Evolutionary conservation across 768 basidiomycete species (phyloP), one percentile per base, ranked within the genome.

Genomic region (Phanerochaete carnosa): DNA sequence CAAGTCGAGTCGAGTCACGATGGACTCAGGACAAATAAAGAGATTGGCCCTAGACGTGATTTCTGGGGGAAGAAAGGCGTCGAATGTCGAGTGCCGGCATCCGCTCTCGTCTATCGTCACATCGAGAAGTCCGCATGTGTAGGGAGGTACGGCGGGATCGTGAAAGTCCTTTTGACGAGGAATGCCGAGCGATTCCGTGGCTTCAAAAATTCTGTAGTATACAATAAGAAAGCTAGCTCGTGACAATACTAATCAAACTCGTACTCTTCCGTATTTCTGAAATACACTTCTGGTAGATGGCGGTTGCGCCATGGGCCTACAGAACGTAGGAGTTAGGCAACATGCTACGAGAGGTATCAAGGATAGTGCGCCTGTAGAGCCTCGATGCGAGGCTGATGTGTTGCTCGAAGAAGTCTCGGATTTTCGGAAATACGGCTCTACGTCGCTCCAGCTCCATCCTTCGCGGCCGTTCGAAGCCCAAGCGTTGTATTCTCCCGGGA

Each of bases 401-500:
- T 58, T 57, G 7, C 22, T 55, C n/a, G 63, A 12, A 22, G 53
- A 60, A 4, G 16, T 64, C 59, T 79, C 72, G 4, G 73, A 72
- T 62, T 73, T 77, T 26, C 64, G 46, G 56, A 77, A 78, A 45
- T 69, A 75, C 2, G 68, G 70, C 61, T 69, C 60, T 22, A 78
- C 50, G 6, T 73, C 72, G 9, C 71, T 63, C 61, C 72, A 79
- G 3, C 66, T 64, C 75, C 77, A 79, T 0, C 75, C 75, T 37
- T 67, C 57, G 26, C 69, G 53, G 1, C 75, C 75, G 30, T 57
- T 59, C 15, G 65, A 63, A 23, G 45, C 66, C 71, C 75, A 76
- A 22, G 57, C 57, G 51, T 75, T 68, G 57, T 70, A 76, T 57
- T 76, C 72, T 1, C 60, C 71, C 9, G 73, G 68, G 3, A 66